Percentiles rank a stretch among this genome's conserved stretches.
Conservation (phyloP, 495 filamentous ascomycete genomes). For the Extremus antarcticus region DNA sequence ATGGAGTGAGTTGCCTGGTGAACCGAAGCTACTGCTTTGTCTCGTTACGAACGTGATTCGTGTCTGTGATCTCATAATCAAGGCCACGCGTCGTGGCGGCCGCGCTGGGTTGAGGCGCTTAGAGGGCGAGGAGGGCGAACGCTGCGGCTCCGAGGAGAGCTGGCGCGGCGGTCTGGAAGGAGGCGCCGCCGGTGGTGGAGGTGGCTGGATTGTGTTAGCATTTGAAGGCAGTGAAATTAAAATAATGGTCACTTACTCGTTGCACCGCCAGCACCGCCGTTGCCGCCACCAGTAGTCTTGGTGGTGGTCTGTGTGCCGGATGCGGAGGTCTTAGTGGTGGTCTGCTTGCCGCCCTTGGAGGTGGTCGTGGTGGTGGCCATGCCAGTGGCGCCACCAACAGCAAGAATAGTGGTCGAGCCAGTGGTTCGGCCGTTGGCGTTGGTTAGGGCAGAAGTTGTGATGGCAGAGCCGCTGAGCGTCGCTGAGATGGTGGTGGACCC, state of each 20-base stretch:
- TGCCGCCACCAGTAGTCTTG: not conserved
- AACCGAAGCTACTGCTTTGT: too few species aligned
- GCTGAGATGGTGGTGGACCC: constrained; percentile 28
- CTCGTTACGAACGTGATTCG: too few species aligned
- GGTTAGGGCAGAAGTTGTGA: constrained; percentile 21
- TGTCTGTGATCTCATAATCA: too few species aligned
- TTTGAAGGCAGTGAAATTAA: not conserved
- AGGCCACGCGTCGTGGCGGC: not conserved
- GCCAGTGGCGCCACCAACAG: constrained; percentile 11
- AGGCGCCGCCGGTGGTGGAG: constrained; percentile 1
- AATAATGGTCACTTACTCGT: not conserved
- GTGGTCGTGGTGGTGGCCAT: constrained; percentile 18
- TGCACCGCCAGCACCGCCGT: not conserved
- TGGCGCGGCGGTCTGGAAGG: constrained; percentile 10
- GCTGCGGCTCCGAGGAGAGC: constrained; percentile 8
- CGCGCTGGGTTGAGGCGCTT: constrained; percentile 1
- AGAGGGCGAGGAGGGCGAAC: constrained; percentile 16
- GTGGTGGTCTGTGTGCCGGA: not conserved
- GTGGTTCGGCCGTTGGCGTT: constrained; percentile 19
- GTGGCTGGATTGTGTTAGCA: not conserved
- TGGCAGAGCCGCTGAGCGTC: constrained; percentile 11
- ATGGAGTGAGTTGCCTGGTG: not conserved
- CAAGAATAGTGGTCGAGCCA: constrained; percentile 25
- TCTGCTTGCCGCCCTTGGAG: not conserved
- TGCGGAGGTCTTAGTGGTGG: not conserved